Conservation (phyloP, 306 rosid species). For the Acacia crassicarpa region DNA sequence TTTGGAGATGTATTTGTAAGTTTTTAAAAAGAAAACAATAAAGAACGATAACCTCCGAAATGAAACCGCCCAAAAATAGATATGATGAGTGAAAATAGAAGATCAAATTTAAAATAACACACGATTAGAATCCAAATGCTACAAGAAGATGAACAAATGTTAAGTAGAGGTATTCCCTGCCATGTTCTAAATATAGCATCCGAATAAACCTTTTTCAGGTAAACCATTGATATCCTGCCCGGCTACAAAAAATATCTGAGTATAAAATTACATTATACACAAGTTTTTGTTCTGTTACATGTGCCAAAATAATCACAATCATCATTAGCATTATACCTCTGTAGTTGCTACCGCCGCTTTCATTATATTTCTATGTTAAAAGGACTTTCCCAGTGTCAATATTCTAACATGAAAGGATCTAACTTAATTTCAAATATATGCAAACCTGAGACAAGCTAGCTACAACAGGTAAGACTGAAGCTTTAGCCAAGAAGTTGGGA, state of each 20-base stretch:
- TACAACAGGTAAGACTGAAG: conserved; percentile 79
- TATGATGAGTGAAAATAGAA: conserved; percentile 5
- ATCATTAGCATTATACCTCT: background rate
- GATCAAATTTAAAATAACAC: conserved; percentile 12
- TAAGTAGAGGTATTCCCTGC: background rate
- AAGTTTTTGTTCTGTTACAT: background rate
- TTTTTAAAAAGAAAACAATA: background rate
- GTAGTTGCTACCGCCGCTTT: background rate
- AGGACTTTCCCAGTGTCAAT: background rate
- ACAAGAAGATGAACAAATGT: background rate
- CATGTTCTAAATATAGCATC: background rate
- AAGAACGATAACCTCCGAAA: background rate
- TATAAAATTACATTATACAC: background rate
- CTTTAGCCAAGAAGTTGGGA: conserved; percentile 81
- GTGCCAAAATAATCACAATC: background rate
- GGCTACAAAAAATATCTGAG: background rate
- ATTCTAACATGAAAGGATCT: background rate
- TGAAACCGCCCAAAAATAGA: conserved; percentile 1
- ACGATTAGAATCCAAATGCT: background rate
- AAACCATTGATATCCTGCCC: background rate
- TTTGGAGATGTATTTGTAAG: background rate
- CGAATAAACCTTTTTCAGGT: background rate
- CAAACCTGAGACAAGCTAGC: conserved; percentile 82
- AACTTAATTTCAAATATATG: background rate
- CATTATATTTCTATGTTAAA: background rate